phyloP scores from a whole-genome alignment of 228 moss, liverwort and hornwort genomes.

The Sphagnum magellanicum region DNA sequence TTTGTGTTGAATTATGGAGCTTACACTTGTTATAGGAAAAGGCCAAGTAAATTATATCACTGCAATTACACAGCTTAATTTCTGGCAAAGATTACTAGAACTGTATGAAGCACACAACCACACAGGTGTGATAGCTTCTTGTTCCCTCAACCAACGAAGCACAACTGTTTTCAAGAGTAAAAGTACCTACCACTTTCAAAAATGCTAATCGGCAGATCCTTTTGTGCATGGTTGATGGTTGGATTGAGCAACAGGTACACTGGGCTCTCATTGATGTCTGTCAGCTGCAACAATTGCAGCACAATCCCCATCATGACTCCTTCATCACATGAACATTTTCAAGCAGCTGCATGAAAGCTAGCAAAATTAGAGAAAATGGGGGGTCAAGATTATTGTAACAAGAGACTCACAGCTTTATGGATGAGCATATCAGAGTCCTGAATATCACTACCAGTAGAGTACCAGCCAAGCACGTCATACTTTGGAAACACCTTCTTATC shows the following conservation, averaged over 20 bases:
- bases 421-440: slow-evolving; percentile 97
- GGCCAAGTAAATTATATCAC: too few relatives aligned
- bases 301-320: neutral
- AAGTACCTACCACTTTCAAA: slow-evolving; percentile 83
- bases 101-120: too few relatives aligned
- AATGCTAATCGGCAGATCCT: slow-evolving; percentile 90
- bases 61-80: too few relatives aligned
- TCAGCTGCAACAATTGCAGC: slow-evolving; percentile 40
- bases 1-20: too few relatives aligned
- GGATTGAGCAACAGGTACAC: slow-evolving; percentile 92
- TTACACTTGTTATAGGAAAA: too few relatives aligned
- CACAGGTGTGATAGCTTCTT: too few relatives aligned
- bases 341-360: too few relatives aligned
- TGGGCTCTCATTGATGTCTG: slow-evolving; percentile 98
- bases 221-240: slow-evolving; percentile 94
- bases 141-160: too few relatives aligned
- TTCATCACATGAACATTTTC: neutral
- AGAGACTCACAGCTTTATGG: slow-evolving; percentile 79
- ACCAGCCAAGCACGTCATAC: slow-evolving; percentile 98
- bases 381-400: too few relatives aligned
- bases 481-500: slow-evolving; percentile 99
- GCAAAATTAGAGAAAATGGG: too few relatives aligned
- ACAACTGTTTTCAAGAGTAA: too few relatives aligned
- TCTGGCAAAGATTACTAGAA: too few relatives aligned
- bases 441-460: slow-evolving; percentile 94